A percentile compares a stretch with the other conserved stretches of the same genome.
Conservation (phyloP, 2,329 filamentous ascomycete genomes). For the Ascochyta clinopodiicola region DNA sequence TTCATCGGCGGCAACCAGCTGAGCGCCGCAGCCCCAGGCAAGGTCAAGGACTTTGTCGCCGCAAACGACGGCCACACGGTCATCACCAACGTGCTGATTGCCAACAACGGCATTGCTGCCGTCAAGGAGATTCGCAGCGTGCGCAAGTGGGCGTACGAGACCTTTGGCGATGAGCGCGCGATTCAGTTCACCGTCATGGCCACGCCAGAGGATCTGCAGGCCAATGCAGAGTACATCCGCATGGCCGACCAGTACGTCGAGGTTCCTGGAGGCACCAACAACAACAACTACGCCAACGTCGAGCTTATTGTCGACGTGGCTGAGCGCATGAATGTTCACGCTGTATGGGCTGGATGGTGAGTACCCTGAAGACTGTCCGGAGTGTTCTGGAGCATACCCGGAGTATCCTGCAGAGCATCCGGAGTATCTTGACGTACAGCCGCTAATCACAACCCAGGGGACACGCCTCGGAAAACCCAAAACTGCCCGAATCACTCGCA, state of each 20-base stretch:
- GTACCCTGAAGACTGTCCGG: conserved; percentile 35
- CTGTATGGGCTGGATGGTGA: conserved; percentile 98
- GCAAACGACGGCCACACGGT: conserved; percentile 92
- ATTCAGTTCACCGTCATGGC: conserved; percentile 99
- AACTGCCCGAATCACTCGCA: conserved; percentile 92
- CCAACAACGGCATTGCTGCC: conserved; percentile 99
- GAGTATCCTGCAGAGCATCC: not conserved
- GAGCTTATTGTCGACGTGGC: conserved; percentile 98
- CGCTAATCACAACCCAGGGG: conserved; percentile 55
- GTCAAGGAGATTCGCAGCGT: conserved; percentile 99
- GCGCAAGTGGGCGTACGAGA: conserved; percentile 99
- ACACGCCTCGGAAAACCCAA: conserved; percentile 98
- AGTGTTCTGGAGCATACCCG: too few species aligned
- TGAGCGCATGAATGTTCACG: conserved; percentile 97
- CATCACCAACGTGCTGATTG: conserved; percentile 97
- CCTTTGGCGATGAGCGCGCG: conserved; percentile 95
- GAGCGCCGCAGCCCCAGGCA: conserved; percentile 78
- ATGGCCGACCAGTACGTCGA: conserved; percentile 99
- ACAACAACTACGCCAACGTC: conserved; percentile 99
- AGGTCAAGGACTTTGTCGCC: conserved; percentile 95
- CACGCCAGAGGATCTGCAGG: conserved; percentile 94
- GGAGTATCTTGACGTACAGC: too few species aligned
- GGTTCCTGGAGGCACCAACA: conserved; percentile 97
- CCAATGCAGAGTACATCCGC: conserved; percentile 98
- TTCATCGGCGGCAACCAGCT: conserved; percentile 96